Evolutionary conservation across 2,329 filamentous ascomycete genomes (phyloP).

Genomic region (Diaporthe humulicola): DNA sequence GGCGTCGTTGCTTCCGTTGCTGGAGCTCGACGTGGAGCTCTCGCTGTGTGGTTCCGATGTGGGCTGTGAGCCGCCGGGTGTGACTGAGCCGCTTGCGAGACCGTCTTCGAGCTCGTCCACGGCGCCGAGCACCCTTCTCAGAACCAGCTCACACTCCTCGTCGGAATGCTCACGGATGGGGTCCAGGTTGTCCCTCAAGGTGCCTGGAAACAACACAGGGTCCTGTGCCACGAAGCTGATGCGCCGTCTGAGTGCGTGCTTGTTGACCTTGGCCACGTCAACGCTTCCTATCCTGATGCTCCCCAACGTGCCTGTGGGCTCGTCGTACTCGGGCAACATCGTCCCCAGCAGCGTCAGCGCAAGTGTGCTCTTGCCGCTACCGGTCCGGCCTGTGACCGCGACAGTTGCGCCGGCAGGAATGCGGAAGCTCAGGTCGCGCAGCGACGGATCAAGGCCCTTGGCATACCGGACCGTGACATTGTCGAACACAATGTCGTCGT

Average conservation of each 20-base stretch:
- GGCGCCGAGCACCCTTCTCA: conserved; percentile 71
- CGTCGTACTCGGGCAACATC: conserved; percentile 58
- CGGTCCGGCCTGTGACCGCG: conserved; percentile 83
- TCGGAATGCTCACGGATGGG: conserved; percentile 72
- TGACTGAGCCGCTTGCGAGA: conserved; percentile 26
- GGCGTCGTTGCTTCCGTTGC: conserved; percentile 28
- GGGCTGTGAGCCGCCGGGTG: conserved; percentile 26
- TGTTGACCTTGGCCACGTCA: conserved; percentile 66
- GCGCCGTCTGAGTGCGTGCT: conserved; percentile 67
- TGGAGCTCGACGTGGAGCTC: conserved; percentile 31
- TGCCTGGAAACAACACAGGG: conserved; percentile 71
- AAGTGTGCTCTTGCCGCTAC: conserved; percentile 87
- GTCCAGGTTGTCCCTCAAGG: conserved; percentile 75
- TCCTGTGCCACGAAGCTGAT: conserved; percentile 76
- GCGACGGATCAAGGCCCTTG: conserved; percentile 79
- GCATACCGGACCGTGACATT: conserved; percentile 85
- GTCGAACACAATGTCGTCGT: conserved; percentile 81
- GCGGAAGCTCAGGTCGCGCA: conserved; percentile 76
- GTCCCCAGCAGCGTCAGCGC: conserved; percentile 71
- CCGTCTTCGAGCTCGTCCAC: conserved; percentile 34
- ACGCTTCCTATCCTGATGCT: conserved; percentile 67
- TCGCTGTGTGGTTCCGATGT: conserved; percentile 24
- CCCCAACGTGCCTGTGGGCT: conserved; percentile 52
- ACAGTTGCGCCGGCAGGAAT: conserved; percentile 76
- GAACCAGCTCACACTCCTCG: conserved; percentile 61